Conservation (phyloP, 306 rosid species). For the Amphicarpaea edgeworthii region DNA sequence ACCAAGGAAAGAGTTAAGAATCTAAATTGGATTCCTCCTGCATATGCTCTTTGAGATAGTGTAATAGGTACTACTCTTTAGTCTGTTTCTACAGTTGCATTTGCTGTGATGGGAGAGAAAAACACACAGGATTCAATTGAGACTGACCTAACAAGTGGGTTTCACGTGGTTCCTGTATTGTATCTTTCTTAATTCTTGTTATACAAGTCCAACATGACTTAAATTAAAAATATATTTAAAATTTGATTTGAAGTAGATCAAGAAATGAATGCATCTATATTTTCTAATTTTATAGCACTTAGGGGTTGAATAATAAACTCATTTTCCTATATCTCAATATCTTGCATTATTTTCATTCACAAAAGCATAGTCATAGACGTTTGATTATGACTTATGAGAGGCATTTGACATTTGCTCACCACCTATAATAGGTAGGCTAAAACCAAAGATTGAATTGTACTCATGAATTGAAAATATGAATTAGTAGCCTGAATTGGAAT, state of each 20-base stretch:
- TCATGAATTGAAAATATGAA: constrained; percentile 40
- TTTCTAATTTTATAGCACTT: neutral
- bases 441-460: constrained; percentile 41
- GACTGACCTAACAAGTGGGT: neutral
- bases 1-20: neutral
- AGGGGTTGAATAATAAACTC: neutral
- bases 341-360: neutral
- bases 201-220: neutral
- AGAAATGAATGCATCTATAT: neutral
- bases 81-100: neutral
- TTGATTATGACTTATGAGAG: neutral
- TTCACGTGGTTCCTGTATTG: neutral
- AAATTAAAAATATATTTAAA: neutral
- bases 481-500: constrained; percentile 46
- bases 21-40: neutral
- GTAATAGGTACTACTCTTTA: neutral
- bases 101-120: neutral
- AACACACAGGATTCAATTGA: neutral
- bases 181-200: neutral
- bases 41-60: neutral
- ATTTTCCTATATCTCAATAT: constrained; percentile 10
- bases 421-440: constrained; percentile 43
- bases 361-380: neutral
- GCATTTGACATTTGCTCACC: constrained; percentile 33
- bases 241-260: neutral